Evolutionary conservation across 2,329 filamentous ascomycete species (phyloP).

Genomic region (Neoarthrinium moseri): DNA sequence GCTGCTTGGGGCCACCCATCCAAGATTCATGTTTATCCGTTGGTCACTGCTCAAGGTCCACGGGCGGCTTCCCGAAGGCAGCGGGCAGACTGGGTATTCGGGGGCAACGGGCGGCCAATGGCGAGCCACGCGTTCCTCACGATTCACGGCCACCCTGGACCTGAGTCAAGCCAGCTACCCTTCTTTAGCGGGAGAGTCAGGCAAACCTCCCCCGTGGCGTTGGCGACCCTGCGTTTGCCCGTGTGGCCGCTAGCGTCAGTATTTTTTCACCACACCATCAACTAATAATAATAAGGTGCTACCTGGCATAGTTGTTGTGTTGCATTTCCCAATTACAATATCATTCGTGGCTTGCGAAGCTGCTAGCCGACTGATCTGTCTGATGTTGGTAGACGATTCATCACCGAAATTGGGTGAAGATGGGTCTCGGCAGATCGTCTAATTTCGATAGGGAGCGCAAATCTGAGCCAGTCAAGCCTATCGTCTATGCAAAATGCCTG

Average conservation of each 20-base stretch:
- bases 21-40: background rate
- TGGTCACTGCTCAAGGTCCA: background rate
- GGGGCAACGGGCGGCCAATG: background rate
- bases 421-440: conserved; percentile 19
- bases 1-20: background rate
- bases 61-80: background rate
- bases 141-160: background rate
- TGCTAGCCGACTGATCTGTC: background rate
- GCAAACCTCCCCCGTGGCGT: background rate
- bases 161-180: background rate
- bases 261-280: background rate
- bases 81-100: background rate
- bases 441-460: conserved; percentile 23
- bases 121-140: background rate
- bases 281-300: background rate
- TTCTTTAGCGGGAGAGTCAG: background rate
- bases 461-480: background rate
- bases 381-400: conserved; percentile 11
- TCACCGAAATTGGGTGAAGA: conserved; percentile 19
- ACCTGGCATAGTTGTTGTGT: background rate
- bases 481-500: background rate
- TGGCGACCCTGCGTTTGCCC: background rate
- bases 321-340: conserved; percentile 3
- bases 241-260: background rate
- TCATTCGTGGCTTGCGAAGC: background rate